Evolutionary conservation across 2,329 filamentous ascomycete species (phyloP).

Genomic region (Thermothelomyces thermophilus): DNA sequence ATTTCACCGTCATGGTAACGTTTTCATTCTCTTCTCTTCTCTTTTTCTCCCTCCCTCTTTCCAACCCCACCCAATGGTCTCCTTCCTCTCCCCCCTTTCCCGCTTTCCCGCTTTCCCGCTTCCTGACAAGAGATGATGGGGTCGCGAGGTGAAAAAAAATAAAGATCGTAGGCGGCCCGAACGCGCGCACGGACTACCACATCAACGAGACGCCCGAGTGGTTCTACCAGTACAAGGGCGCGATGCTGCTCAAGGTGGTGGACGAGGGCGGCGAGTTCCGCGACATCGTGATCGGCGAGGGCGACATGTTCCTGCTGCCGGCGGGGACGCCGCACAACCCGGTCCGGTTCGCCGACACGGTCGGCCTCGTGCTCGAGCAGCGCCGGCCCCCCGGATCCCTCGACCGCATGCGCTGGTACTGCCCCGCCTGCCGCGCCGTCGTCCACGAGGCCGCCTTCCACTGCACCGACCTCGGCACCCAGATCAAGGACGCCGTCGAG

Average conservation of each 20-base stretch:
- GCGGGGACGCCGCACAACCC: constrained; percentile 96
- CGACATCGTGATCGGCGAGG: constrained; percentile 85
- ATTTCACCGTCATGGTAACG: constrained; percentile 75
- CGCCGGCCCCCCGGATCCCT: constrained; percentile 60
- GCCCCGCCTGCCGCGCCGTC: constrained; percentile 57
- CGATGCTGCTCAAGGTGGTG: constrained; percentile 89
- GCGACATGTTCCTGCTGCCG: constrained; percentile 88
- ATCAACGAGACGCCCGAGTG: constrained; percentile 95
- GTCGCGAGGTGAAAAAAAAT: not conserved
- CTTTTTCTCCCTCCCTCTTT: not conserved
- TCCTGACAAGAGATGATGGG: too few relatives aligned
- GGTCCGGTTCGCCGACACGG: constrained; percentile 84
- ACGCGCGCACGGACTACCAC: constrained; percentile 95
- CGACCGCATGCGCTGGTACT: constrained; percentile 90
- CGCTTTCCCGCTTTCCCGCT: too few relatives aligned
- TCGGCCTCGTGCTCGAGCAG: constrained; percentile 92
- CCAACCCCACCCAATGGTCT: not conserved
- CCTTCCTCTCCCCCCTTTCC: too few relatives aligned
- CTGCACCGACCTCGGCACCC: constrained; percentile 83
- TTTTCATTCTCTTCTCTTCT: not conserved
- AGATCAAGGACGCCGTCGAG: constrained; percentile 89
- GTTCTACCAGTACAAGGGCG: constrained; percentile 94
- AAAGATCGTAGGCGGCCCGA: constrained; percentile 74
- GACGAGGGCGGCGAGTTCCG: constrained; percentile 60
- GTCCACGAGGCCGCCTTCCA: constrained; percentile 86